Conservation (phyloP, 345 rosid genomes). For the Litchi chinensis region DNA sequence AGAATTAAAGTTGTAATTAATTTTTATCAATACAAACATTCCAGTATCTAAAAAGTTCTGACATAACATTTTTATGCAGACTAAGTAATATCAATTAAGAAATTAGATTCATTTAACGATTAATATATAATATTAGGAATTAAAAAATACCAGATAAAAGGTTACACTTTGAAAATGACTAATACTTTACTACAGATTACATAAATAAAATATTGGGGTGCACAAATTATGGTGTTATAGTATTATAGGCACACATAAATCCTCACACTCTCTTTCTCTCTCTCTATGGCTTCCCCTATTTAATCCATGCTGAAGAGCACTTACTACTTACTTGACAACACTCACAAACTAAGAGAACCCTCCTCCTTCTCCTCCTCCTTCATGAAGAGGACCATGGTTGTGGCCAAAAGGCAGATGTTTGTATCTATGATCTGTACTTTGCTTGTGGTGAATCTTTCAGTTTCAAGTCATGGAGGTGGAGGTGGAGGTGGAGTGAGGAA, state of each 20-base stretch:
- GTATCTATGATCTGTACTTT: constrained; percentile 28
- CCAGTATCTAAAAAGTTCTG: no score
- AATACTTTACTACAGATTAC: no score
- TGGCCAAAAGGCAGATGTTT: constrained; percentile 38
- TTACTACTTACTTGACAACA: constrained; percentile 8
- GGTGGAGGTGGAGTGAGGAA: not conserved
- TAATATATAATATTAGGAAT: no score
- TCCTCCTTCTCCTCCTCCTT: constrained; percentile 1
- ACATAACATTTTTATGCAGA: no score
- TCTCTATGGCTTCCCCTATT: constrained; percentile 30
- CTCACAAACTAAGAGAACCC: not conserved
- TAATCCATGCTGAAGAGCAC: constrained; percentile 25
- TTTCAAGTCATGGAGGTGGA: constrained; percentile 23
- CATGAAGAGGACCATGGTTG: constrained; percentile 29
- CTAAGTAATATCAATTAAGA: no score
- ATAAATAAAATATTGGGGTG: no score
- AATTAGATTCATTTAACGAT: no score
- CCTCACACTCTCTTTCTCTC: not conserved
- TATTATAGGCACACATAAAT: no score
- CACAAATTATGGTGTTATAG: no score
- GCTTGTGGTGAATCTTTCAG: not conserved
- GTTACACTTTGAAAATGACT: no score
- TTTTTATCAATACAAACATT: no score
- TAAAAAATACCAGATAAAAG: no score
- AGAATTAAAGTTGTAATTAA: constrained; percentile 5